Evolutionary conservation across 78 protist species (phyloP).

Genomic region (Dictyostelium intermedium): DNA sequence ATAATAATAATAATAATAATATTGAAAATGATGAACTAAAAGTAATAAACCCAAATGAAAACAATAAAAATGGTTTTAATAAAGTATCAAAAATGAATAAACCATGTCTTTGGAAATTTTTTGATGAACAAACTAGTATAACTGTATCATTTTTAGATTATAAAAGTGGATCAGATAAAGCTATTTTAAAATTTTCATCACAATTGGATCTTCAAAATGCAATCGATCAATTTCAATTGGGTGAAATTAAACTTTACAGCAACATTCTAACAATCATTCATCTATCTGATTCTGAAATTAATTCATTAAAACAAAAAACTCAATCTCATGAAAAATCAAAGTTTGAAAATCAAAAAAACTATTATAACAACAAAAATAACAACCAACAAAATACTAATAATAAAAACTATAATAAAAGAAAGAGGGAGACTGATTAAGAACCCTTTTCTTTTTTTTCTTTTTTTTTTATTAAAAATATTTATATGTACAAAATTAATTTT

Average conservation of each 20-base stretch:
- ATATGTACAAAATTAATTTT: not conserved
- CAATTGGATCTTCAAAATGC: constrained; percentile 6
- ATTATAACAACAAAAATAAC: not conserved
- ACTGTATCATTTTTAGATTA: constrained; percentile 11
- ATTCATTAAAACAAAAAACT: not conserved
- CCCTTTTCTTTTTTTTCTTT: too few relatives aligned
- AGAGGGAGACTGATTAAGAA: not conserved
- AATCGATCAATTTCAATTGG: not conserved
- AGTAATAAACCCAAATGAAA: not conserved
- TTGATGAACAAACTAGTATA: constrained; percentile 19
- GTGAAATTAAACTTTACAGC: not conserved
- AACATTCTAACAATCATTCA: not conserved
- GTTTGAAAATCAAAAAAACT: not conserved
- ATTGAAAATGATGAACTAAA: not conserved
- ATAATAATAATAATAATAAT: not conserved
- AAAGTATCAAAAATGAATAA: not conserved
- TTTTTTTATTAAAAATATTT: not conserved
- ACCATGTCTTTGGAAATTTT: constrained; percentile 27
- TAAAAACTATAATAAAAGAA: not conserved
- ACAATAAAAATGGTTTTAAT: not conserved
- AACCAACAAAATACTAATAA: not conserved
- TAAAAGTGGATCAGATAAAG: not conserved
- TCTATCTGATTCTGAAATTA: not conserved
- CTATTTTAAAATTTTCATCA: constrained; percentile 20
- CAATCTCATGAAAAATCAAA: not conserved